Conservation (phyloP, 192 early-diverging fungal species). For the Funneliformis mosseae region DNA sequence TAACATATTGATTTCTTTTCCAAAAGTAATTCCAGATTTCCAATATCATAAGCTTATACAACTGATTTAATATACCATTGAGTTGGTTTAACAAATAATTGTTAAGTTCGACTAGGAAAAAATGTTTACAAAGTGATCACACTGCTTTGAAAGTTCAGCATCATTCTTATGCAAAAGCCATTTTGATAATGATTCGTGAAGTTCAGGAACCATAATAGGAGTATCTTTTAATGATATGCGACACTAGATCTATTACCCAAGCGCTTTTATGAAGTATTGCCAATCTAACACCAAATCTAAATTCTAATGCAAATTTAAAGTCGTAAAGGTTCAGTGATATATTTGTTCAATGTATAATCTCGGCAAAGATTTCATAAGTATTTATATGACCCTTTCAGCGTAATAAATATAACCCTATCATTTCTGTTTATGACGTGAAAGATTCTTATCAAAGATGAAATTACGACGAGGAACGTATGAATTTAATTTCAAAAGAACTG, state of each 20-base stretch:
- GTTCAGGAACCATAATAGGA: conserved; percentile 45
- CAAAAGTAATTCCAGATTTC: conserved; percentile 77
- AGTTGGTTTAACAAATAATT: conserved; percentile 63
- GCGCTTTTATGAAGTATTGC: conserved; percentile 68
- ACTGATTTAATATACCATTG: conserved; percentile 93
- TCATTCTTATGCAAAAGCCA: conserved; percentile 68
- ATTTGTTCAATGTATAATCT: conserved; percentile 70
- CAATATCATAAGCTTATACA: conserved; percentile 83
- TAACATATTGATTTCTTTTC: no score
- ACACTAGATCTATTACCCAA: conserved; percentile 65
- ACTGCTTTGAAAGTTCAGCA: conserved; percentile 55
- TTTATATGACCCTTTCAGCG: conserved; percentile 77
- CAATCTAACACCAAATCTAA: conserved; percentile 80
- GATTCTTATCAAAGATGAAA: conserved; percentile 42
- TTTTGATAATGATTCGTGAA: conserved; percentile 58
- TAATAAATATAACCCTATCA: conserved; percentile 35
- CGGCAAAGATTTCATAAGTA: conserved; percentile 78
- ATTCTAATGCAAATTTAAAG: conserved; percentile 71
- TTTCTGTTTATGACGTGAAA: neutral
- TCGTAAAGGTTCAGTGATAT: conserved; percentile 60
- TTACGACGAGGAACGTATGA: conserved; percentile 35
- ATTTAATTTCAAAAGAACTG: conserved; percentile 25
- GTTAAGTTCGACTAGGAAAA: conserved; percentile 44
- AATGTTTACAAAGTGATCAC: conserved; percentile 42
- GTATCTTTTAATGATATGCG: conserved; percentile 58